phyloP scores from a whole-genome alignment of 192 early-diverging fungal species.

The Backusella liffmaniae region DNA sequence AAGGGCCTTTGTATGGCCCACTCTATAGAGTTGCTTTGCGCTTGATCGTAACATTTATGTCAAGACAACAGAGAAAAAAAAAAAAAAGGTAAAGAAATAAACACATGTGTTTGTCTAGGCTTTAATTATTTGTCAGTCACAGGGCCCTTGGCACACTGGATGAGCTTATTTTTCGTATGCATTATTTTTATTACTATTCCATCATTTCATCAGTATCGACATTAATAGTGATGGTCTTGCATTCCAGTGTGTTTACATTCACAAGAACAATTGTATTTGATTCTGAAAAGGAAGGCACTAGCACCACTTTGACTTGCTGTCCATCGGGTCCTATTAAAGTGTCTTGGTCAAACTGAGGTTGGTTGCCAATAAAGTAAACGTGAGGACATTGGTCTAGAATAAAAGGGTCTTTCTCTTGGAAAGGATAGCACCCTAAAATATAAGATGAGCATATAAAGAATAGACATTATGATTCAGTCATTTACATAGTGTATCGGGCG shows the following conservation, averaged over 20 bases:
- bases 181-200: not conserved
- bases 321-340: slow-evolving; percentile 50
- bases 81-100: not conserved
- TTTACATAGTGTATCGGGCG: slow-evolving; percentile 93
- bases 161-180: not conserved
- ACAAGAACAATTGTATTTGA: slow-evolving; percentile 73
- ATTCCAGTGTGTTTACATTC: slow-evolving; percentile 71
- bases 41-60: not conserved
- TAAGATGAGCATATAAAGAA: not conserved
- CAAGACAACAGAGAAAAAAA: not conserved
- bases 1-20: not conserved
- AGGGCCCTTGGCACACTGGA: not conserved
- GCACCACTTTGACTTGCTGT: slow-evolving; percentile 63
- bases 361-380: slow-evolving; percentile 91
- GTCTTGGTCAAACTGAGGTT: slow-evolving; percentile 64
- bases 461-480: not conserved
- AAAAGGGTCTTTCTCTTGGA: slow-evolving; percentile 84
- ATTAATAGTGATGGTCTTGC: slow-evolving; percentile 39
- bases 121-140: not conserved
- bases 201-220: not conserved
- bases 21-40: not conserved
- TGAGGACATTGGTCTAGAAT: slow-evolving; percentile 72
- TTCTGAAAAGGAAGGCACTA: slow-evolving; percentile 74
- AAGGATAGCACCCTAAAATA: slow-evolving; percentile 87
- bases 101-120: not conserved